Base-by-base conservation (phyloP, 1,139 yeast genomes). In the Wickerhamomyces sp. region DNA sequence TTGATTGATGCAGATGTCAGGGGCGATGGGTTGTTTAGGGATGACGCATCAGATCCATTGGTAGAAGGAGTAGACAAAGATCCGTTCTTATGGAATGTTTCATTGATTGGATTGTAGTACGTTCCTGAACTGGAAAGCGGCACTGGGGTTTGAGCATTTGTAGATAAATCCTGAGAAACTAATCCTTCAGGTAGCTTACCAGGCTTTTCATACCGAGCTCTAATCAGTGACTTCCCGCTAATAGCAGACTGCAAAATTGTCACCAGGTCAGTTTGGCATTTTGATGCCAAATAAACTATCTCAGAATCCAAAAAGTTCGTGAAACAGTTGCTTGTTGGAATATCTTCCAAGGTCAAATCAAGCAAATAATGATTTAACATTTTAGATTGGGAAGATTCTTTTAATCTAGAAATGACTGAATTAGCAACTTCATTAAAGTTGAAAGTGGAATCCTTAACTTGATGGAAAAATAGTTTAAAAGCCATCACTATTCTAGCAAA, bases 191-290 rank as follows among this genome's bases (percentile, higher is more conserved):
- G 13, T 24, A n/a, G n/a, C n/a, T n/a, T n/a, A n/a, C n/a, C n/a
- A n/a, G n/a, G n/a, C n/a, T n/a, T n/a, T n/a, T n/a, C n/a, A n/a
- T n/a, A n/a, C n/a, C n/a, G n/a, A n/a, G n/a, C n/a, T n/a, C n/a
- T n/a, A n/a, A n/a, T n/a, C n/a, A n/a, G n/a, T n/a, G n/a, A n/a
- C n/a, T n/a, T n/a, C n/a, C n/a, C n/a, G n/a, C n/a, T n/a, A 13
- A 38, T 20, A 6, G 44, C 38, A 3, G 56, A 53, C 20, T 47
- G 49, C 12, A 54, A 26, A 15, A 50, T 47, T 5, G 45, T 46
- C 8, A 34, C 36, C 1, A 51, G 25, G 21, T 44, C 49, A 17
- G 31, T 28, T 27, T 44, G 44, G 4, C 44, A 26, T 24, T 38
- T 40, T 12, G 45, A 31, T 31, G 40, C 41, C 9, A 54, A 21